These are phyloP conservation scores for Spinellus fusiger DNA, from an alignment of 192 early-diverging fungal species.

Conservation along the genomic window DNA sequence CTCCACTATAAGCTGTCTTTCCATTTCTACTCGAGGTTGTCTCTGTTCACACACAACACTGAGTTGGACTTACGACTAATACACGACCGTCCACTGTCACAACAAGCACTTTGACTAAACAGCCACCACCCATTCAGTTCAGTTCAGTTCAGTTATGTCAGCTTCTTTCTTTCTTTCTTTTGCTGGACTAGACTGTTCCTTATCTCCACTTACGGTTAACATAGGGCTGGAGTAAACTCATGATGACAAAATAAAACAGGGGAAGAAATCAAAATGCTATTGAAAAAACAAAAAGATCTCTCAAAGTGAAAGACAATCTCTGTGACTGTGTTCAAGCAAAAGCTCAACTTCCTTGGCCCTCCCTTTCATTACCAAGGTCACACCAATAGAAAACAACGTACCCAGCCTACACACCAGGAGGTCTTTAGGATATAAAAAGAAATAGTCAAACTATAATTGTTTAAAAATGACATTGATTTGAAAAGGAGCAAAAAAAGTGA, in stretches of 20 bases:
- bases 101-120: conserved; percentile 25
- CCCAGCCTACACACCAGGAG: not conserved
- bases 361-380: not conserved
- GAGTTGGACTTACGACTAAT: conserved; percentile 24
- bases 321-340: not conserved
- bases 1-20: not conserved
- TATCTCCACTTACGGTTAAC: not conserved
- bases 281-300: not conserved
- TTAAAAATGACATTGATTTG: no score
- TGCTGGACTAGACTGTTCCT: no score
- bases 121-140: no score
- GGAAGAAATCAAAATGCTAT: not conserved
- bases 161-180: no score
- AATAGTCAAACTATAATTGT: no score
- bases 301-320: not conserved
- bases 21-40: not conserved
- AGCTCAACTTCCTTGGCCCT: no score
- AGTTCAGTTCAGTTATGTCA: no score
- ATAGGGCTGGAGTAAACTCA: not conserved
- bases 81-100: conserved; percentile 40
- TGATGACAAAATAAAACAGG: not conserved
- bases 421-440: no score
- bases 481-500: no score
- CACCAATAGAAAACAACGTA: not conserved
- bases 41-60: not conserved